Conservation (phyloP, 345 rosid species). For the Bruguiera gymnorhiza region DNA sequence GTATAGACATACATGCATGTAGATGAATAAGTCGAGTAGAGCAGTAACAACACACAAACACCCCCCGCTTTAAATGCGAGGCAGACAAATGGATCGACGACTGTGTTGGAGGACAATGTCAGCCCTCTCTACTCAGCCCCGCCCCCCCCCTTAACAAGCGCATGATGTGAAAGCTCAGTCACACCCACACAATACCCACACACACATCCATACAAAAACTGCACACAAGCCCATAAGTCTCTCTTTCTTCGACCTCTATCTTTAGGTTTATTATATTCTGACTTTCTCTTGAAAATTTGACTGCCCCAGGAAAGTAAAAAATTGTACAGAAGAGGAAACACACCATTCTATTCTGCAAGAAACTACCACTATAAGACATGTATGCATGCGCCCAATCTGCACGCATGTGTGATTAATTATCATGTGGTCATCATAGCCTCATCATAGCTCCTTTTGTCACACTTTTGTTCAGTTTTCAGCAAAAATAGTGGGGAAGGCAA, state of each 20-base stretch:
- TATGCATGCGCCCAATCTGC: constrained; percentile 12
- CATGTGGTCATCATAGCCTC: constrained; percentile 24
- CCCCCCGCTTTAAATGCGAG: constrained; percentile 15
- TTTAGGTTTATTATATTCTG: background rate
- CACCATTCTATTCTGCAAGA: background rate
- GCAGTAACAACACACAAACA: background rate
- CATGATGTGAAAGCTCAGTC: constrained; percentile 20
- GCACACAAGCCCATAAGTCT: background rate
- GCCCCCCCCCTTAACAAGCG: constrained; percentile 3
- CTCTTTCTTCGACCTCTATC: background rate
- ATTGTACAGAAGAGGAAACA: background rate
- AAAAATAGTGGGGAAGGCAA: constrained; percentile 13
- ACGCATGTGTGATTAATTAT: constrained; percentile 1
- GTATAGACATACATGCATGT: too few relatives aligned
- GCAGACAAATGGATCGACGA: constrained; percentile 11
- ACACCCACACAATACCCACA: background rate
- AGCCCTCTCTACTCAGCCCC: background rate
- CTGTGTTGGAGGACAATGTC: constrained; percentile 11
- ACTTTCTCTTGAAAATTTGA: constrained; percentile 1
- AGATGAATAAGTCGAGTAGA: background rate
- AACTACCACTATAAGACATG: constrained; percentile 5
- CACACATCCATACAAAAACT: too few relatives aligned
- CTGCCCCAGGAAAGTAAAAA: background rate
- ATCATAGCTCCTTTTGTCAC: constrained; percentile 22
- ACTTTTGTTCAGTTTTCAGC: constrained; percentile 23